Conservation (phyloP, 768 basidiomycete genomes). For the Hericium rajendrae region DNA sequence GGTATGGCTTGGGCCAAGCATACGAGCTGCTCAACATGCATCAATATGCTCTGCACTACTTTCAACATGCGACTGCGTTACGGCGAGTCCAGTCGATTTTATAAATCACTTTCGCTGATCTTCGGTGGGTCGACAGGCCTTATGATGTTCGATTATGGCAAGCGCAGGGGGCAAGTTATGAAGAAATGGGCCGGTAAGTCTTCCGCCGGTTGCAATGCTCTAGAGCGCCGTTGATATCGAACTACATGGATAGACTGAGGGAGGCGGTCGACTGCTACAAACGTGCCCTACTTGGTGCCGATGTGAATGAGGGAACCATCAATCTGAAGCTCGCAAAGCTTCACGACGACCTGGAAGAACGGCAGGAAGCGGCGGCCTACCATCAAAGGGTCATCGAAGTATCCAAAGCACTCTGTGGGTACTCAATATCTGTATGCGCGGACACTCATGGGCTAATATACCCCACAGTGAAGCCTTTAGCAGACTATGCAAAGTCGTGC, state of each 20-base stretch:
- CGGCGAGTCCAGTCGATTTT: constrained; percentile 37
- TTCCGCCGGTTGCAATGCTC: not conserved
- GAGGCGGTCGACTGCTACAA: constrained; percentile 91
- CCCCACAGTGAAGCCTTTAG: constrained; percentile 50
- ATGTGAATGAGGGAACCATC: constrained; percentile 65
- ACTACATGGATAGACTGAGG: constrained; percentile 39
- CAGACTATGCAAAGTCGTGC: constrained; percentile 78
- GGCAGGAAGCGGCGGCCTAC: constrained; percentile 61
- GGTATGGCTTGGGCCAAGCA: constrained; percentile 98
- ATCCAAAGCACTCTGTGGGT: constrained; percentile 50
- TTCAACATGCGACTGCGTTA: constrained; percentile 89
- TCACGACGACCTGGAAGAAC: constrained; percentile 57
- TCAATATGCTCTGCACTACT: constrained; percentile 92
- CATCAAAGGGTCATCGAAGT: constrained; percentile 76
- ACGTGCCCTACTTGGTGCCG: constrained; percentile 77
- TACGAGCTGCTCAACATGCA: constrained; percentile 97
- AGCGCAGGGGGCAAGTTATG: constrained; percentile 88
- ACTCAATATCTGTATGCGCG: constrained; percentile 3
- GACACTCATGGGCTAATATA: constrained; percentile 15
- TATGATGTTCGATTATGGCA: constrained; percentile 97
- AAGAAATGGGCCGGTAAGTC: constrained; percentile 75
- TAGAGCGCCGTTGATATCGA: not conserved
- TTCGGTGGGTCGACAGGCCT: constrained; percentile 41
- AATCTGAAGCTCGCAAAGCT: constrained; percentile 68
- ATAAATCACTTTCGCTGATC: not conserved